Conservation (phyloP, 2,329 filamentous ascomycete species). For the Spiromastix sp. region DNA sequence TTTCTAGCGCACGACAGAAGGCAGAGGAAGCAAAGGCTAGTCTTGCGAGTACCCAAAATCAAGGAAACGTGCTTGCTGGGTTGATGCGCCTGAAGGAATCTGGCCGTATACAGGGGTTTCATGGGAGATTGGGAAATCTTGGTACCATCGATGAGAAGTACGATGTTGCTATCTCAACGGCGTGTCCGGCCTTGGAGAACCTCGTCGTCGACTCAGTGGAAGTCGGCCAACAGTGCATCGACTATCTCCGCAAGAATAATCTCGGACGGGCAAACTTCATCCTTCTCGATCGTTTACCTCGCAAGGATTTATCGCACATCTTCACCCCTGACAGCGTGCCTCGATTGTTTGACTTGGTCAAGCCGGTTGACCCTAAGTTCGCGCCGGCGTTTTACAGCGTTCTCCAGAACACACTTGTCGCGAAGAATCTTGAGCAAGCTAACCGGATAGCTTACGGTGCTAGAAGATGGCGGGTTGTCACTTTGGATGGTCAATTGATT, state of each 20-base stretch:
- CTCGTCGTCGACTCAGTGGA: constrained; percentile 96
- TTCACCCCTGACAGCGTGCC: constrained; percentile 87
- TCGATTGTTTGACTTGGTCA: constrained; percentile 84
- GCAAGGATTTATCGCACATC: constrained; percentile 66
- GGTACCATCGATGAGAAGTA: constrained; percentile 90
- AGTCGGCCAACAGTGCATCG: constrained; percentile 93
- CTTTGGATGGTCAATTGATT: constrained; percentile 86
- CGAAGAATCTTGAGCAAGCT: constrained; percentile 84
- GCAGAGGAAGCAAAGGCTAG: constrained; percentile 91
- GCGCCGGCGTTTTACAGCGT: constrained; percentile 89
- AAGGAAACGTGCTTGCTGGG: constrained; percentile 83
- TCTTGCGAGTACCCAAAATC: constrained; percentile 79
- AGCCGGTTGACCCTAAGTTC: constrained; percentile 78
- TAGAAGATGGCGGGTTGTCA: constrained; percentile 91
- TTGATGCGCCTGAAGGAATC: constrained; percentile 93
- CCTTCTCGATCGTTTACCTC: constrained; percentile 75
- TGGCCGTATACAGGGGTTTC: constrained; percentile 92
- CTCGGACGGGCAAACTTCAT: constrained; percentile 96
- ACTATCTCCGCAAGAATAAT: constrained; percentile 94
- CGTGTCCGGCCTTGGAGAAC: constrained; percentile 82
- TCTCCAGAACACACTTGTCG: constrained; percentile 89
- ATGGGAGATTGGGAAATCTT: constrained; percentile 86
- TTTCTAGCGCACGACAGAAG: constrained; percentile 85
- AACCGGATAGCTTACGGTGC: constrained; percentile 95
- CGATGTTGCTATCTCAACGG: constrained; percentile 96